Percentiles rank a stretch among this genome's conserved stretches.
Conservation (phyloP, 805 yeast genomes). For the Wickerhamiella occidentalis region DNA sequence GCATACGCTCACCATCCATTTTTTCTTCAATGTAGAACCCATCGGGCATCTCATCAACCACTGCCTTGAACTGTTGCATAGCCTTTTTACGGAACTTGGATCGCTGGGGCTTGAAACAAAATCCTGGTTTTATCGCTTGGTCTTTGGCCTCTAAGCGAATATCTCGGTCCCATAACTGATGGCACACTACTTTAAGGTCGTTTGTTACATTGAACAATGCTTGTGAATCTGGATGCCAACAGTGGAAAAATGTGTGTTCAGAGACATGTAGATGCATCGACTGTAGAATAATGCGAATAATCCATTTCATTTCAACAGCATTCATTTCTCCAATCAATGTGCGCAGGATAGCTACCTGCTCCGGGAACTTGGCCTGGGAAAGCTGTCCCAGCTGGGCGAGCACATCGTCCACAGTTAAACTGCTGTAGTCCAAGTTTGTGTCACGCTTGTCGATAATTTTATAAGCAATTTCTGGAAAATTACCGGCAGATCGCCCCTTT, state of each 20-base stretch:
- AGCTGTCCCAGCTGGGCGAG: conserved; percentile 37
- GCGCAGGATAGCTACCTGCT: conserved; percentile 36
- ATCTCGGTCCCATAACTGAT: conserved; percentile 41
- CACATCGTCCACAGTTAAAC: conserved; percentile 38
- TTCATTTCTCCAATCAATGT: conserved; percentile 44
- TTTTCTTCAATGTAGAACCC: conserved; percentile 72
- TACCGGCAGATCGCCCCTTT: conserved; percentile 34
- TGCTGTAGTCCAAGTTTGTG: conserved; percentile 28
- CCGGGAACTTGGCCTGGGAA: conserved; percentile 28
- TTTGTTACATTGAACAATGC: conserved; percentile 53
- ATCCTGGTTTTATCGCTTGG: conserved; percentile 34
- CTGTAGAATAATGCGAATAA: conserved; percentile 53
- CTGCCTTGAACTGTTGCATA: conserved; percentile 39
- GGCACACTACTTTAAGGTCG: conserved; percentile 48
- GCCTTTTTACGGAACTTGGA: conserved; percentile 44
- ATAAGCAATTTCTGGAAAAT: conserved; percentile 39
- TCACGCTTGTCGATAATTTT: conserved; percentile 42
- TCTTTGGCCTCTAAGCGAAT: conserved; percentile 34
- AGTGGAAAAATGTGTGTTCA: conserved; percentile 43
- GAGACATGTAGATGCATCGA: conserved; percentile 38
- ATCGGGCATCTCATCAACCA: conserved; percentile 28
- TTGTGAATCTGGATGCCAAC: conserved; percentile 74
- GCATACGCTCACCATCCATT: conserved; percentile 84
- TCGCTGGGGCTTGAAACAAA: conserved; percentile 66
- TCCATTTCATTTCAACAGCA: conserved; percentile 52